A percentile compares a stretch with the other conserved stretches of the same genome.
Evolutionary conservation across 768 basidiomycete species (phyloP).

Genomic region (Coprinopsis cinerea): DNA sequence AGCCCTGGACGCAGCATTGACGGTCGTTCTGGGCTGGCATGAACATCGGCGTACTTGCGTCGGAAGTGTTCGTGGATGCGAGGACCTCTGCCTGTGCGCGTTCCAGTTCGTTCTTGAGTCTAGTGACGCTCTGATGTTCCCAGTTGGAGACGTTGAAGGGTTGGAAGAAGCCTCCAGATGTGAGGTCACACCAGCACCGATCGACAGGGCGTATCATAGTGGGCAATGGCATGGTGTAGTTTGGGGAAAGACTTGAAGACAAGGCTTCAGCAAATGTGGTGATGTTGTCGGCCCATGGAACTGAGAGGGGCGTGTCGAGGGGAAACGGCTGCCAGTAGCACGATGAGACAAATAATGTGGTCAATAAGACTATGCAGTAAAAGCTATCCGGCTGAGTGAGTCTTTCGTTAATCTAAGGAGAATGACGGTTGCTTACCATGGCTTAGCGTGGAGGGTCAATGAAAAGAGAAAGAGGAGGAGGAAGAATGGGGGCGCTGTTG

Average conservation of each 20-base stretch:
- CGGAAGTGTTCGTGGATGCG: background rate
- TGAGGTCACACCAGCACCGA: constrained; percentile 84
- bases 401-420: background rate
- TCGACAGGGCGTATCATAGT: constrained; percentile 62
- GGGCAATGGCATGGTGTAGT: constrained; percentile 40
- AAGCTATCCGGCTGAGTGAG: constrained; percentile 42
- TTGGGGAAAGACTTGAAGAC: constrained; percentile 36
- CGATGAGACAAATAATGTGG: constrained; percentile 79
- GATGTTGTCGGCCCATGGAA: constrained; percentile 64
- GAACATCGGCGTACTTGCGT: constrained; percentile 3
- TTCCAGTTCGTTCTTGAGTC: constrained; percentile 35
- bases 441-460: constrained; percentile 73
- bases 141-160: constrained; percentile 73
- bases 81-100: constrained; percentile 25
- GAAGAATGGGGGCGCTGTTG: constrained; percentile 77
- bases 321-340: constrained; percentile 88
- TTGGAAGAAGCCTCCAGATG: constrained; percentile 58
- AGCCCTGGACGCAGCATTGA: no score
- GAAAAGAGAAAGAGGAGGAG: constrained; percentile 72
- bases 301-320: constrained; percentile 52
- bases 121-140: constrained; percentile 62
- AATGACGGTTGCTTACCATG: constrained; percentile 54
- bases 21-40: background rate
- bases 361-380: constrained; percentile 79
- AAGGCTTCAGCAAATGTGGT: constrained; percentile 70